Conservation (phyloP, 192 early-diverging fungal genomes). For the Oehlia diaphana region DNA sequence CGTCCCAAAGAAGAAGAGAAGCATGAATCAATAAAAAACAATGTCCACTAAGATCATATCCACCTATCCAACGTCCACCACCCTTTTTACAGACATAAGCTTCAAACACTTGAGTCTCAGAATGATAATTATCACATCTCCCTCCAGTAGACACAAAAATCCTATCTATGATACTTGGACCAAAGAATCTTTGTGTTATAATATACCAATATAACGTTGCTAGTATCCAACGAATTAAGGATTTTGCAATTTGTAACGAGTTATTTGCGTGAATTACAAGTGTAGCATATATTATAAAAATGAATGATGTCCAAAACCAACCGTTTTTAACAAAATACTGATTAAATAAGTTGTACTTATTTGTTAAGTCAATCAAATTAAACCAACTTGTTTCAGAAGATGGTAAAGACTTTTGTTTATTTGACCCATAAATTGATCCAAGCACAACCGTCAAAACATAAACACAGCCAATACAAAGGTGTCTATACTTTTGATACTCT, state of each 20-base stretch:
- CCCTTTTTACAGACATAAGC: conserved; percentile 34
- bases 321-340: conserved; percentile 76
- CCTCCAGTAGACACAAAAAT: conserved; percentile 73
- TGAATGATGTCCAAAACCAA: conserved; percentile 85
- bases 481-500: background rate
- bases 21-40: conserved; percentile 80
- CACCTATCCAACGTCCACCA: conserved; percentile 74
- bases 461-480: background rate
- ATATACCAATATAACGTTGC: conserved; percentile 85
- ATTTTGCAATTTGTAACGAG: conserved; percentile 16
- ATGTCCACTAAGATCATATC: conserved; percentile 88
- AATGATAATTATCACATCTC: conserved; percentile 38
- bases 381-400: too few relatives aligned
- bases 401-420: background rate
- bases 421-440: background rate
- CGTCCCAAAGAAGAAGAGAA: conserved; percentile 71
- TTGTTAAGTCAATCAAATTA: background rate
- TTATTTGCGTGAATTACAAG: conserved; percentile 1
- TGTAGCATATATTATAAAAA: conserved; percentile 53
- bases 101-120: conserved; percentile 33
- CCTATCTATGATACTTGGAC: conserved; percentile 78
- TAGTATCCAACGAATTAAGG: conserved; percentile 49
- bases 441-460: background rate
- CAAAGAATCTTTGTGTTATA: conserved; percentile 84
- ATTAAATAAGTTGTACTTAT: conserved; percentile 69